Evolutionary conservation across 345 rosid genomes (phyloP), one percentile per base, ranked within the genome.

Genomic region (Hirschfeldia incana): DNA sequence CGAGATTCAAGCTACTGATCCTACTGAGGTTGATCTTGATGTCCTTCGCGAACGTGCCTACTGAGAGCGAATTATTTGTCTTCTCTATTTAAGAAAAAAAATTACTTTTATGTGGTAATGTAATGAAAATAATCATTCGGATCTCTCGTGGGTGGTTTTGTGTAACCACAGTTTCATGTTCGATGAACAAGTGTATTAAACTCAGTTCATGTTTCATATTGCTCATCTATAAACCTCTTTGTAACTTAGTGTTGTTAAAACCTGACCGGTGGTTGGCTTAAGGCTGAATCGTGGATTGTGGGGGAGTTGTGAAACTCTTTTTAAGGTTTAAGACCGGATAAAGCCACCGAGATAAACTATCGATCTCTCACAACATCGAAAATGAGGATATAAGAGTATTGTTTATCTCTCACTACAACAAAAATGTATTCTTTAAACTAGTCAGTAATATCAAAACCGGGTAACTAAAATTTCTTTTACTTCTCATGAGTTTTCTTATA

Each of bases 1-100:
- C 39, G 92, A 88, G 85, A 87, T 91, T 82, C 97, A 91, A 85
- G 97, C 94, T 10, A 89, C 94, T 76, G 97, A 91, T 82, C 88
- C 90, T 71, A 87, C 94, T 1, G 97, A 91, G 81, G 88, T 91
- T 89, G 91, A 89, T 76, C 90, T 89, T 39, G 89, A 91, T 34
- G 92, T 89, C 57, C 5, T 88, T 1, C 57, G 57, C 8, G 57
- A 51, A n/a, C 57, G 60, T 4, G 60, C 60, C 9, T 2, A 53
- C 27, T 53, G 27, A 53, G 21, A 21, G 9, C 5, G 4, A 1
- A 42, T 1, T 51, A n/a, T 51, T 29, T 53, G 17, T 0, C 59
- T 13, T 64, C 17, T 64, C 13, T 70, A 0, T n/a, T 2, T 10
- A 2, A 28, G 33, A 36, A 65, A 7, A 7, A 46, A n/a, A 13